These are phyloP conservation scores for Trichoderma aggressivum DNA, from an alignment of 2,329 filamentous ascomycete genomes.

Conservation along the genomic window DNA sequence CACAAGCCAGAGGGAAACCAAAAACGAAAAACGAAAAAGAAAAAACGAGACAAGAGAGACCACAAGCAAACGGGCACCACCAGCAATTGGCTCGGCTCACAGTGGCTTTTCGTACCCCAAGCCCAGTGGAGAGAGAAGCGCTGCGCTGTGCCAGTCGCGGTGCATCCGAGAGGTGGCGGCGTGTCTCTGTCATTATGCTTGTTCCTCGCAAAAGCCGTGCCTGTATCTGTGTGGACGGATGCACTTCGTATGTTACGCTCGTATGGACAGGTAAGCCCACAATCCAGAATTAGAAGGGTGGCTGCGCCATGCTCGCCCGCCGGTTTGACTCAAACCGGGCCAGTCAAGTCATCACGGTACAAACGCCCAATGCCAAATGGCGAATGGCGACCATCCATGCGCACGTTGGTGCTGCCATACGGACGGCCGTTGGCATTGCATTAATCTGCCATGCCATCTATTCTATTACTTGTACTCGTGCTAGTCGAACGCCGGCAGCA, in stretches of 20 bases:
- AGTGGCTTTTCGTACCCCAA: background rate
- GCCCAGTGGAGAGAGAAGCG: background rate
- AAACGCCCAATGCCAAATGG: background rate
- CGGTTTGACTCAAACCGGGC: conserved; percentile 12
- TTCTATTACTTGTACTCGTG: background rate
- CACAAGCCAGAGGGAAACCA: background rate
- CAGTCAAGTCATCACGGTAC: background rate
- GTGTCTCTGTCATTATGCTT: background rate
- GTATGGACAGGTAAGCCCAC: conserved; percentile 20
- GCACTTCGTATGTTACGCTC: conserved; percentile 13
- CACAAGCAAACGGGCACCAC: background rate
- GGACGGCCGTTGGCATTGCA: background rate
- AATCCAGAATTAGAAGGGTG: conserved; percentile 37
- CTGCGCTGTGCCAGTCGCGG: conserved; percentile 23
- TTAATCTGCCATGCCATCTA: background rate
- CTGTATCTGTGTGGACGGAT: background rate
- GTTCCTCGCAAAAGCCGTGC: background rate
- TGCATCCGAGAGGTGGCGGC: conserved; percentile 26
- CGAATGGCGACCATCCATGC: background rate
- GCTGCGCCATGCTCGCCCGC: conserved; percentile 32
- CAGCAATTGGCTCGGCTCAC: conserved; percentile 1
- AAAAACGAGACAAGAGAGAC: background rate
- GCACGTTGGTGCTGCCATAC: background rate
- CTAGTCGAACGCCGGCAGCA: background rate
- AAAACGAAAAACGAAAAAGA: background rate